A percentile compares a stretch with the other conserved stretches of the same genome.
These are phyloP conservation scores for Paralagenidium karlingii DNA, from an alignment of 352 stramenopile genomes.

Conservation along the genomic window DNA sequence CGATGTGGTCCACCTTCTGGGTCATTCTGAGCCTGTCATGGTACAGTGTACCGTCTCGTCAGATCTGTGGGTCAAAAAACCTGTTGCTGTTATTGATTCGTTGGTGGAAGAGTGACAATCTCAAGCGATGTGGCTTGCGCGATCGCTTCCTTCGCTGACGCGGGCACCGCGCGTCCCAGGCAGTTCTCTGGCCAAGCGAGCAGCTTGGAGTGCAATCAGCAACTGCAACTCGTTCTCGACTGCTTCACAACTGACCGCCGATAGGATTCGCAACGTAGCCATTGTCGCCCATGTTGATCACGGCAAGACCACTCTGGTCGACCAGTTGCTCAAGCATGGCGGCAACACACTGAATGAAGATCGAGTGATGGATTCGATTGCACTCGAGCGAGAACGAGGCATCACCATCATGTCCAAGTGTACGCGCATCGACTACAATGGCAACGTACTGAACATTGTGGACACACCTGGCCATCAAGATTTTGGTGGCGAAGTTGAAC, in stretches of 20 bases:
- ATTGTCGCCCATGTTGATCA: slow-evolving; percentile 97
- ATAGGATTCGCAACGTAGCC: slow-evolving; percentile 81
- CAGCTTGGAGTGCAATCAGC: slow-evolving; percentile 8
- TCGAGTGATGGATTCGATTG: slow-evolving; percentile 97
- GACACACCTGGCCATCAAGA: slow-evolving; percentile 98
- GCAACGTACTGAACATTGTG: slow-evolving; percentile 93
- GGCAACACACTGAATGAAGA: slow-evolving; percentile 80
- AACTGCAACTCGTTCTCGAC: slow-evolving; percentile 13
- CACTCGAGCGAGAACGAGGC: slow-evolving; percentile 95
- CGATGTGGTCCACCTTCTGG: too few species aligned
- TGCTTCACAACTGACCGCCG: slow-evolving; percentile 12
- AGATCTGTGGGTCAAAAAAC: too few species aligned
- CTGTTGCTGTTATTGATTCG: too few species aligned
- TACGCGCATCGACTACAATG: slow-evolving; percentile 91
- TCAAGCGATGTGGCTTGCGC: slow-evolving; percentile 70
- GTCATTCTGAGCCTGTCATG: too few species aligned
- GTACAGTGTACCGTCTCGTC: too few species aligned
- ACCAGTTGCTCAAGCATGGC: slow-evolving; percentile 94
- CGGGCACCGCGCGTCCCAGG: slow-evolving; percentile 11
- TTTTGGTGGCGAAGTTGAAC: slow-evolving; percentile 97
- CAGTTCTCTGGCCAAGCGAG: slow-evolving; percentile 15
- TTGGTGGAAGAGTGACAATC: too few species aligned
- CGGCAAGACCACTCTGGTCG: slow-evolving; percentile 97
- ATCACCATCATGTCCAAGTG: slow-evolving; percentile 99
- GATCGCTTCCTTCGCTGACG: slow-evolving; percentile 28